Percentiles rank a stretch among this genome's conserved stretches.
phyloP scores from a whole-genome alignment of 441 rosid species.

The Rhodomyrtus psidioides region DNA sequence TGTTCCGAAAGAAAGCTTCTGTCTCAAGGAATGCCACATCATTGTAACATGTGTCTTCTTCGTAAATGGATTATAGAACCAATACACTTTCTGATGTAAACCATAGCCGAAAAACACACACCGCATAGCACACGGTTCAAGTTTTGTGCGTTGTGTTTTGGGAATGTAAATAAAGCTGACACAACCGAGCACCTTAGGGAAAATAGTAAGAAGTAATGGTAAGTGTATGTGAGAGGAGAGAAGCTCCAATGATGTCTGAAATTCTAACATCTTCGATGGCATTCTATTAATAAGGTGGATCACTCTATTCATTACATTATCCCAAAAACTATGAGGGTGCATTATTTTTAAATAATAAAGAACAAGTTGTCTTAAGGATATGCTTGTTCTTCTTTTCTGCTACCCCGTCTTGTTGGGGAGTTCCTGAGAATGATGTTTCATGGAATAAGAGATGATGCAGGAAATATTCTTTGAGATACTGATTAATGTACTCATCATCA shows the following conservation, averaged over 20 bases:
- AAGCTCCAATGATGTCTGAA: neutral
- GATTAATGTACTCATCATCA: neutral
- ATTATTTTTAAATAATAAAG: neutral
- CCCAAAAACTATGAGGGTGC: neutral
- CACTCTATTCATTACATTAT: neutral
- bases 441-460: neutral
- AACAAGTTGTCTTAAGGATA: neutral
- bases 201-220: neutral
- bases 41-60: neutral
- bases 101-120: slow-evolving; percentile 6
- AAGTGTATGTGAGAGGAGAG: neutral
- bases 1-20: no score
- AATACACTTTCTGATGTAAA: neutral
- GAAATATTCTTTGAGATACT: neutral
- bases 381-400: neutral
- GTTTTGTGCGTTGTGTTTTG: neutral
- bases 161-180: neutral
- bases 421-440: neutral
- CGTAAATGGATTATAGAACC: neutral
- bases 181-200: neutral
- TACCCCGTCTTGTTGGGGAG: neutral
- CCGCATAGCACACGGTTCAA: neutral
- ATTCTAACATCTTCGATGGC: no score
- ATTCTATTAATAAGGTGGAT: neutral
- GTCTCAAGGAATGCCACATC: neutral